phyloP scores from a whole-genome alignment of 2,329 filamentous ascomycete genomes.

The Whalleya microplaca region DNA sequence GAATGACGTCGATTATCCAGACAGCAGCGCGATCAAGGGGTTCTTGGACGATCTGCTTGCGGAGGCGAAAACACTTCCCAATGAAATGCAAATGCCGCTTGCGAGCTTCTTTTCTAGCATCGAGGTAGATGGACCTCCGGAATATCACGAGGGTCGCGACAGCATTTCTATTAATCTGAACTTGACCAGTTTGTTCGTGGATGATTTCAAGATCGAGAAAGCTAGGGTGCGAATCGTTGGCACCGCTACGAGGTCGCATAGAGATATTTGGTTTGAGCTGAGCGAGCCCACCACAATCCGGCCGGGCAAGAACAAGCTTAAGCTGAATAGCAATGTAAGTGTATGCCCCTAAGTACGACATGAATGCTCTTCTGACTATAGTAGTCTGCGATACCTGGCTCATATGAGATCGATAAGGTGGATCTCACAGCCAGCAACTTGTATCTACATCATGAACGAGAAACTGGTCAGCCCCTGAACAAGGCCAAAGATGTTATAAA shows the following conservation, averaged over 20 bases:
- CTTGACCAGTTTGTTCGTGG: constrained; percentile 73
- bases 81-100: constrained; percentile 70
- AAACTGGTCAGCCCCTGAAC: constrained; percentile 51
- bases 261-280: constrained; percentile 69
- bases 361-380: constrained; percentile 37
- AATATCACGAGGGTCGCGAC: constrained; percentile 72
- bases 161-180: constrained; percentile 72
- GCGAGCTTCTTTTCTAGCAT: constrained; percentile 74
- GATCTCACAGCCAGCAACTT: constrained; percentile 67
- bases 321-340: constrained; percentile 50
- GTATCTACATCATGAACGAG: constrained; percentile 66
- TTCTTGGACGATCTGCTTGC: constrained; percentile 52
- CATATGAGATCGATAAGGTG: constrained; percentile 75
- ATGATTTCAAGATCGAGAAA: constrained; percentile 68
- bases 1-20: constrained; percentile 35
- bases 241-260: constrained; percentile 56
- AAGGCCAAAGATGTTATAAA: constrained; percentile 57
- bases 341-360: neutral
- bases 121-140: constrained; percentile 67
- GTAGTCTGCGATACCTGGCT: constrained; percentile 69
- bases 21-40: constrained; percentile 47
- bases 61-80: constrained; percentile 48
- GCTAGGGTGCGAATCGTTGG: constrained; percentile 67
- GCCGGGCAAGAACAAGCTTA: constrained; percentile 55
- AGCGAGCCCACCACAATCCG: constrained; percentile 50